A percentile compares a stretch with the other conserved stretches of the same genome.
Conservation (phyloP, 192 early-diverging fungal species). For the Mortierella claussenii region DNA sequence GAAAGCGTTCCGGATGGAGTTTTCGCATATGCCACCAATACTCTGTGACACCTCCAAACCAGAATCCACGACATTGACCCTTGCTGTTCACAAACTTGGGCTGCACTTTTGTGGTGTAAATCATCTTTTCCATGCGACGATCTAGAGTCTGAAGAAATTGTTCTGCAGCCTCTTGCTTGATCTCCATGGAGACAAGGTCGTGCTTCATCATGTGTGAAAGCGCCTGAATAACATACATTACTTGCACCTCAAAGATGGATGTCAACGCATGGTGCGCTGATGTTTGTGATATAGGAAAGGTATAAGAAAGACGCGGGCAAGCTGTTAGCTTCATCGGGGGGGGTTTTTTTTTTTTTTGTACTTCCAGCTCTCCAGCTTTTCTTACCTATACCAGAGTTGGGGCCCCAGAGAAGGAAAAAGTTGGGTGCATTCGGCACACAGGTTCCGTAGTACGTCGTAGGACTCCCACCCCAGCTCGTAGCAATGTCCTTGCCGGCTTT, state of each 20-base stretch:
- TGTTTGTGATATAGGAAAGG: background rate
- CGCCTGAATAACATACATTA: slow-evolving; percentile 25
- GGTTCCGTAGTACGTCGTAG: slow-evolving; percentile 43
- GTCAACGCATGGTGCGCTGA: slow-evolving; percentile 40
- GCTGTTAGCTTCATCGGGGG: too few species aligned
- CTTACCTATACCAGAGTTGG: slow-evolving; percentile 41
- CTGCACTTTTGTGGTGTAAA: slow-evolving; percentile 29
- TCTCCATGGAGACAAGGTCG: slow-evolving; percentile 30
- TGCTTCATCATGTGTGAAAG: slow-evolving; percentile 48
- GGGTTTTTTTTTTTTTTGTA: too few species aligned
- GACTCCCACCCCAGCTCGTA: slow-evolving; percentile 31
- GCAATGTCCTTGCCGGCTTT: slow-evolving; percentile 26
- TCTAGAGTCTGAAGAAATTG: slow-evolving; percentile 29
- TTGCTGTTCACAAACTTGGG: slow-evolving; percentile 34
- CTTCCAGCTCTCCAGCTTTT: background rate
- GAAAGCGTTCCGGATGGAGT: slow-evolving; percentile 26
- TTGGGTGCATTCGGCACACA: slow-evolving; percentile 42
- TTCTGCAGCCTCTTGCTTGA: slow-evolving; percentile 36
- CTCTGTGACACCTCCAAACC: slow-evolving; percentile 36
- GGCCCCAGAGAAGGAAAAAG: slow-evolving; percentile 48
- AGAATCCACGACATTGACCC: slow-evolving; percentile 42
- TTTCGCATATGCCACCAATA: slow-evolving; percentile 36
- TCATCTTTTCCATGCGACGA: slow-evolving; percentile 12
- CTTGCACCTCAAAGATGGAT: slow-evolving; percentile 27
- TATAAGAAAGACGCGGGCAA: background rate